A percentile compares a stretch with the other conserved stretches of the same genome.
Conservation (phyloP, 1,284 basidiomycete species). For the Ustilago shanxiensis region DNA sequence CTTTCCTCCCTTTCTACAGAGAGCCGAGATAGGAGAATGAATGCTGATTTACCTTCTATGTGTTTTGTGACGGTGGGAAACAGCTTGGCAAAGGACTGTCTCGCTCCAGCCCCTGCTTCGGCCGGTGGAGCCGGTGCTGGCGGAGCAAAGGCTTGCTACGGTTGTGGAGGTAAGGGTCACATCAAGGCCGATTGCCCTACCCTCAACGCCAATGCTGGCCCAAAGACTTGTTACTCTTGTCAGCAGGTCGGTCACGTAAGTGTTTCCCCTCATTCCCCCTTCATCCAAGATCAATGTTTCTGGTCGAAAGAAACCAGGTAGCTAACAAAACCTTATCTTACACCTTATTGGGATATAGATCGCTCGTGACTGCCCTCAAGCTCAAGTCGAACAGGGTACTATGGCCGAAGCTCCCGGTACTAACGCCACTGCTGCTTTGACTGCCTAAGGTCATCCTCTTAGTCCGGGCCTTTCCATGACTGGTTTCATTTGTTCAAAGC, state of each 20-base stretch:
- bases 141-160: not conserved
- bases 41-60: not conserved
- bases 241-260: conserved; percentile 42
- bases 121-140: not conserved
- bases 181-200: conserved; percentile 29
- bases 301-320: no score
- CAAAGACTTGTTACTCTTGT: conserved; percentile 45
- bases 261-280: not conserved
- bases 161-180: conserved; percentile 11
- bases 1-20: not conserved
- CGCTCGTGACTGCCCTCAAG: conserved; percentile 39
- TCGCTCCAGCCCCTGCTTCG: conserved; percentile 1
- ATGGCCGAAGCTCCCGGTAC: conserved; percentile 33
- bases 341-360: conserved; percentile 15
- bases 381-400: not conserved
- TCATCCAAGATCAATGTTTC: not conserved
- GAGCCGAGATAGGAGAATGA: not conserved
- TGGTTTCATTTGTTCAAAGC: not conserved
- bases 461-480: not conserved
- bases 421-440: conserved; percentile 38
- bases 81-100: conserved; percentile 14
- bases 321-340: not conserved
- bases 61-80: not conserved
- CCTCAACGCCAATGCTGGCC: conserved; percentile 1
- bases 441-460: conserved; percentile 18